phyloP scores from a whole-genome alignment of 306 rosid genomes.

The Notholithocarpus densiflorus region DNA sequence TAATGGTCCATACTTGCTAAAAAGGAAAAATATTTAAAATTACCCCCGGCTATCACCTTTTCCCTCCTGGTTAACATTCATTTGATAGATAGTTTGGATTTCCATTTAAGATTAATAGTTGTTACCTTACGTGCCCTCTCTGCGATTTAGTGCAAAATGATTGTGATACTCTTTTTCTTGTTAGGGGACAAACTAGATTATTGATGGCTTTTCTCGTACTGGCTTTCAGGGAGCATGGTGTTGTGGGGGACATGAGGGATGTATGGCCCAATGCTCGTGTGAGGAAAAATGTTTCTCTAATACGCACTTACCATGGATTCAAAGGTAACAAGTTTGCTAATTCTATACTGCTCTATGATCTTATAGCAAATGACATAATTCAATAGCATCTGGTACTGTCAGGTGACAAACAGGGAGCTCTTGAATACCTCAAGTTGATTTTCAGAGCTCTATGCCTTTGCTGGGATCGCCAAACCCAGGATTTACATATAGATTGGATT shows the following conservation, averaged over 20 bases:
- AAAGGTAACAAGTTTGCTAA: constrained; percentile 52
- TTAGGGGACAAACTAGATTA: neutral
- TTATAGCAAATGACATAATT: constrained; percentile 4
- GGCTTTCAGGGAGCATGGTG: constrained; percentile 86
- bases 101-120: neutral
- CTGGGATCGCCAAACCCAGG: constrained; percentile 99
- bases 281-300: constrained; percentile 80
- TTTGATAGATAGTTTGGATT: neutral
- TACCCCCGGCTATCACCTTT: neutral
- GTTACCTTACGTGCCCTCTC: neutral
- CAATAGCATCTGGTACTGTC: constrained; percentile 15
- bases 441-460: constrained; percentile 95
- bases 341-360: constrained; percentile 7
- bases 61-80: neutral
- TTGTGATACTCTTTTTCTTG: neutral
- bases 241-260: constrained; percentile 97
- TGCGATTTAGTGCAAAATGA: neutral
- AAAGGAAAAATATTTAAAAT: neutral
- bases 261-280: constrained; percentile 90
- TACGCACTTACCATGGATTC: constrained; percentile 94
- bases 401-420: constrained; percentile 97
- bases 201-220: constrained; percentile 21
- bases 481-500: constrained; percentile 95
- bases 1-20: neutral
- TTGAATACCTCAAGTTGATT: constrained; percentile 81